phyloP scores from a whole-genome alignment of 2,329 filamentous ascomycete genomes.

The Sarocladium oryzae region DNA sequence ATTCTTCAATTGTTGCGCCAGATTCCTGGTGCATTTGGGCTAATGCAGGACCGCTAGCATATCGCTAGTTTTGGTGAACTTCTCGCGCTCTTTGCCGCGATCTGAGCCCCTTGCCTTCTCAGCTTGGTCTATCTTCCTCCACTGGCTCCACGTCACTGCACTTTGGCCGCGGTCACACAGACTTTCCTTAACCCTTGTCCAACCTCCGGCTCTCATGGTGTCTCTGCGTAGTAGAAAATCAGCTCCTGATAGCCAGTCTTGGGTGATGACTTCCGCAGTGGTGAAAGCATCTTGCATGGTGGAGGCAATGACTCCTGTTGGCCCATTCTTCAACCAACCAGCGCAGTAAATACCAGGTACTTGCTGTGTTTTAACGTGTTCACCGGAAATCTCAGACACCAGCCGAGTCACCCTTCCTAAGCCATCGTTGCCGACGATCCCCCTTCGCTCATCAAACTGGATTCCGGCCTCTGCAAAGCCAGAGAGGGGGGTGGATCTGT shows the following conservation, averaged over 20 bases:
- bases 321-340: constrained; percentile 93
- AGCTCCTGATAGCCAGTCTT: constrained; percentile 58
- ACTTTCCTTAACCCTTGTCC: constrained; percentile 67
- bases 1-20: not conserved
- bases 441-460: constrained; percentile 67
- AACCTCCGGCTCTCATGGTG: constrained; percentile 43
- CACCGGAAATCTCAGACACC: constrained; percentile 20
- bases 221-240: constrained; percentile 29
- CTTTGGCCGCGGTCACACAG: constrained; percentile 47
- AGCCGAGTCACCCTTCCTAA: constrained; percentile 59
- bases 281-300: constrained; percentile 94
- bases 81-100: constrained; percentile 73
- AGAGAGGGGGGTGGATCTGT: constrained; percentile 71
- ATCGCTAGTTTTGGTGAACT: constrained; percentile 50
- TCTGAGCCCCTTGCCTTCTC: constrained; percentile 62
- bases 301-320: constrained; percentile 90
- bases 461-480: constrained; percentile 70
- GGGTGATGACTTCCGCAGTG: constrained; percentile 74
- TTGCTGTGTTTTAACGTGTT: constrained; percentile 32
- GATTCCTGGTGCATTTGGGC: constrained; percentile 13
- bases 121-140: constrained; percentile 72
- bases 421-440: constrained; percentile 77
- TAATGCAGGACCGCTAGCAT: constrained; percentile 49
- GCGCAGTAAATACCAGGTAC: constrained; percentile 78
- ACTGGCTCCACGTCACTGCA: constrained; percentile 75